These are phyloP conservation scores for Tylopilus balloui DNA, from an alignment of 768 basidiomycete species.

Conservation along the genomic window DNA sequence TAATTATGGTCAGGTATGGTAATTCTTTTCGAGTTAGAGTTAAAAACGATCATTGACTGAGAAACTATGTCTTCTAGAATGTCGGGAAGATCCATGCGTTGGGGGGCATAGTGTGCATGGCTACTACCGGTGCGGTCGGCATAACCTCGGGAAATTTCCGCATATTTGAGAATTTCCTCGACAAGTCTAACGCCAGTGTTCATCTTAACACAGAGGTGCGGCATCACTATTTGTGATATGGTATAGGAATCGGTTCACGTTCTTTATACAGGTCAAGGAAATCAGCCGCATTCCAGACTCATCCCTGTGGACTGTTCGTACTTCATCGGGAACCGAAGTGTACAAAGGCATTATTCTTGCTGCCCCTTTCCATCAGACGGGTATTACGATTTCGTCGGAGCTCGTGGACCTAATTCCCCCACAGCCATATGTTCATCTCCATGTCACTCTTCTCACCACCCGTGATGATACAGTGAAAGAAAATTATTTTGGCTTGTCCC, in stretches of 20 bases:
- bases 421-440: conserved; percentile 78
- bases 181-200: conserved; percentile 62
- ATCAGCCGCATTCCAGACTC: conserved; percentile 45
- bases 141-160: conserved; percentile 80
- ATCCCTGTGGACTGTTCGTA: conserved; percentile 51
- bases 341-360: conserved; percentile 83
- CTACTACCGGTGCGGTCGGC: conserved; percentile 58
- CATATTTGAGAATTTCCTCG: conserved; percentile 80
- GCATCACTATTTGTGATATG: background rate
- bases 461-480: conserved; percentile 56
- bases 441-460: conserved; percentile 88
- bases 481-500: conserved; percentile 60
- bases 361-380: conserved; percentile 73
- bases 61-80: conserved; percentile 40
- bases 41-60: background rate
- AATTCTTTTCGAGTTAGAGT: background rate
- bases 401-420: conserved; percentile 52
- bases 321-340: conserved; percentile 39
- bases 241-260: background rate
- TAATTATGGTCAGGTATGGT: conserved; percentile 71
- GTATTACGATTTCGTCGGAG: conserved; percentile 47
- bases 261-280: conserved; percentile 42
- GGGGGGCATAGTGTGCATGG: conserved; percentile 67
- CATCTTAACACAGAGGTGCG: conserved; percentile 65
- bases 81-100: conserved; percentile 71